Percentiles rank a stretch among this genome's conserved stretches.
These are phyloP conservation scores for Euryodendron excelsum DNA, from an alignment of 148 eudicot genomes.

Conservation along the genomic window DNA sequence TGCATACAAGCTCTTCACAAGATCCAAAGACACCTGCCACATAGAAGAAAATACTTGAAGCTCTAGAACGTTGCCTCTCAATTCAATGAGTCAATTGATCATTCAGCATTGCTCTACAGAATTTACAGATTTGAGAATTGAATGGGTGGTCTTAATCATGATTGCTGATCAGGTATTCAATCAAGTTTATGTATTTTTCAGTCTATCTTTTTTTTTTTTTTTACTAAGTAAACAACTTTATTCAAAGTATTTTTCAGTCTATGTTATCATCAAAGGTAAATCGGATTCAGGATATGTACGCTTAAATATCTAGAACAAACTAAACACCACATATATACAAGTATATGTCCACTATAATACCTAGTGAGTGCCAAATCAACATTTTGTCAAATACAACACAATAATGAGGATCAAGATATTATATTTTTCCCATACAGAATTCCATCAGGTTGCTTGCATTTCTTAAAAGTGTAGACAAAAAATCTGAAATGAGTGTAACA, in stretches of 20 bases:
- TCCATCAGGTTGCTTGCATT: too few relatives aligned
- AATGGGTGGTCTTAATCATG: neutral
- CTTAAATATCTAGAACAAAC: neutral
- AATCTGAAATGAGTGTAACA: too few relatives aligned
- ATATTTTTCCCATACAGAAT: too few relatives aligned
- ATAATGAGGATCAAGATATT: too few relatives aligned
- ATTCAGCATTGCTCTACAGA: neutral
- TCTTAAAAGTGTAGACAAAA: too few relatives aligned
- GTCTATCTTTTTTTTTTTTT: too few relatives aligned
- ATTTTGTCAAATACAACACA: too few relatives aligned
- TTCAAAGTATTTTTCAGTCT: too few relatives aligned
- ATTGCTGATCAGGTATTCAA: neutral
- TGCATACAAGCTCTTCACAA: constrained; percentile 94
- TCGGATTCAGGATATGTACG: neutral
- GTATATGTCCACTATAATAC: neutral
- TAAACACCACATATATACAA: neutral
- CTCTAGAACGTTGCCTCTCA: neutral
- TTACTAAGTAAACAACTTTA: too few relatives aligned
- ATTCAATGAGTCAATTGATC: neutral
- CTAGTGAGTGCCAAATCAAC: too few relatives aligned
- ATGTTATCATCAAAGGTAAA: neutral
- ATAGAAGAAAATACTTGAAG: constrained; percentile 1
- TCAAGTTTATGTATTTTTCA: neutral
- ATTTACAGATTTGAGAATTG: neutral
- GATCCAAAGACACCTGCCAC: constrained; percentile 94